Base-by-base conservation (phyloP, 2,329 filamentous ascomycete genomes). In the Ceratocystis diversiconidia region DNA sequence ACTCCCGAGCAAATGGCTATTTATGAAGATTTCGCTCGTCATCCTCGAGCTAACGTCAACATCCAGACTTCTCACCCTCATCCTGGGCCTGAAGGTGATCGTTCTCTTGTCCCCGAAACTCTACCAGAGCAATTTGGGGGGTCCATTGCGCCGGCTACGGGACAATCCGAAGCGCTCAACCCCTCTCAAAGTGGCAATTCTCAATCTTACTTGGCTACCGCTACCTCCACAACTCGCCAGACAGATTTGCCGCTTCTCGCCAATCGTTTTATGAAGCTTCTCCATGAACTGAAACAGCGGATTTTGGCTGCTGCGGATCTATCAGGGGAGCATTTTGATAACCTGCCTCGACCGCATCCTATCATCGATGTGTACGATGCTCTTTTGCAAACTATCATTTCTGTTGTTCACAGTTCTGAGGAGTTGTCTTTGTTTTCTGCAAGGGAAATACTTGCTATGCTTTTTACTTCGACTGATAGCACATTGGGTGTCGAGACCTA, bases 1-100 rank as follows among this genome's bases (percentile, higher is more conserved):
- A 97, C 96, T 72, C 82, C 88, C 28, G 90, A 96, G 71, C 94
- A 99, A 72, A 84, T 97, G 78, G 89, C 89, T 10, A 95, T 99
- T 30, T 99, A 99, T 72, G 92, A 97, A 72, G 92, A 97, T 69
- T 99, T 99, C 74, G 90, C 90, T 8, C 83, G 91, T 65, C 90
- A 95, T 73, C 87, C 90, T 32, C 87, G 90, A 65, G 83, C 81
- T 72, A 73, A 79, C 72, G 70, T 80, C 76, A 73, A 79, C 72
- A 72, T 84, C 74, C 73, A 85, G 73, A 74, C 80, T 1, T 77
- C 79, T 3, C 84, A 86, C 69, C 78, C 78, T 17, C 76, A 82
- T 10, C 82, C 84, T 1, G 74, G 80, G 1, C 85, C 84, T 1
- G 85, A 87, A 71, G 78, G 82, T 4, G 85, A 82, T 1, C 78